Conservation (phyloP, 2,329 filamentous ascomycete genomes). For the Colletotrichum sidae region DNA sequence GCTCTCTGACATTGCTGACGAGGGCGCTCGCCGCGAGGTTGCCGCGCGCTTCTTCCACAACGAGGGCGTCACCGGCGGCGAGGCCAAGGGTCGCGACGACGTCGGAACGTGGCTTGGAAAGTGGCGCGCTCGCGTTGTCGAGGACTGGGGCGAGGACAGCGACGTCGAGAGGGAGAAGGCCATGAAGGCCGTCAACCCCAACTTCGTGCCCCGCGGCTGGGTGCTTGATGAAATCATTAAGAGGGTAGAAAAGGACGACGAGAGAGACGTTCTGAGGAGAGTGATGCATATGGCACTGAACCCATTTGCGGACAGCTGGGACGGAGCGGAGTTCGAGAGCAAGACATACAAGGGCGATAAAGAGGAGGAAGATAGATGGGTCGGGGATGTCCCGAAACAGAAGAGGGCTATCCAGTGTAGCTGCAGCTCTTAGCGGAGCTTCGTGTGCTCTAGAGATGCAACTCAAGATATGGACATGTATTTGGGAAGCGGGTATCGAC, state of each 20-base stretch:
- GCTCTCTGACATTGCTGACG: conserved; percentile 71
- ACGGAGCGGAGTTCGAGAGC: conserved; percentile 59
- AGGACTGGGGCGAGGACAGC: conserved; percentile 77
- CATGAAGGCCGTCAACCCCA: conserved; percentile 93
- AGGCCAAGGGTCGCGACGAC: conserved; percentile 72
- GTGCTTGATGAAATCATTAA: conserved; percentile 93
- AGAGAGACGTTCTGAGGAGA: conserved; percentile 80
- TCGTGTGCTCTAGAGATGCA: neutral
- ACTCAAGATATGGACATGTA: neutral
- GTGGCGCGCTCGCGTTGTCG: conserved; percentile 77
- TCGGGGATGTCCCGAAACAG: conserved; percentile 83
- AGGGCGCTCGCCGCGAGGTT: conserved; percentile 70
- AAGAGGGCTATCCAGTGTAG: conserved; percentile 91
- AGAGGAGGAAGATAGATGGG: conserved; percentile 85
- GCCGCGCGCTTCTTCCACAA: conserved; percentile 84
- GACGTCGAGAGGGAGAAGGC: conserved; percentile 73
- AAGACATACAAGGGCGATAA: conserved; percentile 67
- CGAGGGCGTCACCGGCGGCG: conserved; percentile 74
- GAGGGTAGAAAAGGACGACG: conserved; percentile 84
- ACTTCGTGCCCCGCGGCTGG: conserved; percentile 92
- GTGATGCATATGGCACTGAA: conserved; percentile 86
- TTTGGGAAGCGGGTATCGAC: neutral
- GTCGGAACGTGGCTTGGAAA: conserved; percentile 84
- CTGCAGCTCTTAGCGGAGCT: conserved; percentile 79
- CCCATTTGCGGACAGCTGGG: conserved; percentile 87